Evolutionary conservation across 2,329 filamentous ascomycete species (phyloP), one percentile per base, ranked within the genome.

Genomic region (Fusarium vanettenii): DNA sequence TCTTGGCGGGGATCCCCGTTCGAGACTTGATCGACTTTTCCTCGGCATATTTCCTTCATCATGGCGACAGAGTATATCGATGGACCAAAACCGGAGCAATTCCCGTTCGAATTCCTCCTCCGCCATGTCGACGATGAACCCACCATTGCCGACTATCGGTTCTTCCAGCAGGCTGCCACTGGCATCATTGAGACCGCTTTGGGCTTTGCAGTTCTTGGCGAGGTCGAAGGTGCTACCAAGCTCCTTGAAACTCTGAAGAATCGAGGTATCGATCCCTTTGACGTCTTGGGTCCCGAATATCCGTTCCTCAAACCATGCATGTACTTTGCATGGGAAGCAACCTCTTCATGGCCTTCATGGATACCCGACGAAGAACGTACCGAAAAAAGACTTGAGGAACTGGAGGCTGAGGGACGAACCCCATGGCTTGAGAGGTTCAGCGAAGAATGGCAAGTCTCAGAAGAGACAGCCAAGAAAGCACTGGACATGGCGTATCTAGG

Each of bases 401-500:
- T 41, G 43, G 64, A 55, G 22, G 5, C 22, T 6, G 14, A 52
- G 39, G 70, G 61, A 1, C 55, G 70, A 4, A 20, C 25, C 2
- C 35, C 27, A 1, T 73, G 70, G 70, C 59, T 73, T 0, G 66
- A 73, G 14, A 52, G 71, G 2, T 73, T 61, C 18, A 70, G 35
- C 2, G 37, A 66, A 5, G 22, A 63, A 27, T 73, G 70, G 70
- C 31, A 60, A 0, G 27, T 70, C 13, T 60, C 66, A 2, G 70
- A 73, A 11, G 66, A 64, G 4, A 67, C 52, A 0, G 70, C 70
- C 4, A 16, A 55, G 11, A 73, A 70, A 5, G 70, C 70, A 5
- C 33, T 73, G 1, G 60, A 66, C 0, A 72, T 72, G 70, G 70
- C 66, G 0, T 70, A 72, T 14, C 45, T 52, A 7, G 70, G 70